Base-by-base conservation (phyloP, 352 stramenopile species). In the Globisporangium sylvaticum region DNA sequence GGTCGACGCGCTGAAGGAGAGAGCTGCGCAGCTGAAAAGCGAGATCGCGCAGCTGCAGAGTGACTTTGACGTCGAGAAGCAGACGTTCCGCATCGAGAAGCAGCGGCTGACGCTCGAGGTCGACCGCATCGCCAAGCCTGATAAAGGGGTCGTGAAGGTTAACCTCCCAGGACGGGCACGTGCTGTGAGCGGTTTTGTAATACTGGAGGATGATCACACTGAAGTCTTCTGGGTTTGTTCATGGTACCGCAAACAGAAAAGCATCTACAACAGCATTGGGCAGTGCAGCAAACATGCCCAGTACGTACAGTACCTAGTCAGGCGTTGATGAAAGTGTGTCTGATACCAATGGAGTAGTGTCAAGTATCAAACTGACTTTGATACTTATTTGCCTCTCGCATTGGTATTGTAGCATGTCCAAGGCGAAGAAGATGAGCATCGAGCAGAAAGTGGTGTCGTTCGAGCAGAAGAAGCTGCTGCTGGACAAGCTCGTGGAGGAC, bases 381-480 rank as follows among this genome's bases (percentile, higher is more conserved):
- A 46, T 46, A 20, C 15, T 46, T 46, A 20, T 46, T n/a, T n/a
- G 15, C 15, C 39, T 48, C 42, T 42, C 8, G 1, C 15, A 81
- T 14, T 42, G 31, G 31, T 18, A 42, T 42, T 42, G 10, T 42
- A 42, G 73, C 56, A 31, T 76, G 20, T 85, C 69, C 5, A 78
- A 71, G 42, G 76, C 76, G 50, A 86, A 87, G 52, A 83, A 78
- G 48, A 62, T 81, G 48, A 87, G 58, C 53, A 61, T 90, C 58
- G 82, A 90, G 66, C 80, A 89, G 59, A 88, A 88, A 29, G 72
- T 83, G 3, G 71, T 89, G 37, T 88, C 83, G 22, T 89, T 91
- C 29, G 79, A 91, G 71, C 79, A 91, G 57, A 91, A 91, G 55
- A 88, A 87, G 64, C 46, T 67, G n/a, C 59, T 87, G 4, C 72